A percentile compares a stretch with the other conserved stretches of the same genome.
Evolutionary conservation across 805 yeast species (phyloP).

Genomic region (Metschnikowia cubensis): DNA sequence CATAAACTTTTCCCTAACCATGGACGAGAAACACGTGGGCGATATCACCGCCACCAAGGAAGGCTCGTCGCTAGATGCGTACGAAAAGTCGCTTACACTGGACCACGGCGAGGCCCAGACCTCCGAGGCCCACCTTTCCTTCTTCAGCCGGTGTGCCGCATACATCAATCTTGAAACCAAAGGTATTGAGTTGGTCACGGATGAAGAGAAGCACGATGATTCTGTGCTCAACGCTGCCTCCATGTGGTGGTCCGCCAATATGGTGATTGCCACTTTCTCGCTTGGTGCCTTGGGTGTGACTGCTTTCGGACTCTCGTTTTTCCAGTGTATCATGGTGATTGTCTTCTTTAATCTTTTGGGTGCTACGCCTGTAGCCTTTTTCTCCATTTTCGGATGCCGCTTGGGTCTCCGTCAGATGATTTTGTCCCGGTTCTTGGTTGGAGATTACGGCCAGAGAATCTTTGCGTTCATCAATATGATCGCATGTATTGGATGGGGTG

Average conservation of each 20-base stretch:
- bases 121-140: slow-evolving; percentile 21
- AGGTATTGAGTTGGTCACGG: slow-evolving; percentile 80
- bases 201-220: slow-evolving; percentile 68
- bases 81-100: slow-evolving; percentile 22
- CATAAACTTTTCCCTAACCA: not conserved
- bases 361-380: slow-evolving; percentile 73
- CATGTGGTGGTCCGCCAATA: slow-evolving; percentile 89
- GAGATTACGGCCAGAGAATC: slow-evolving; percentile 70
- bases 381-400: slow-evolving; percentile 77
- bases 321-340: slow-evolving; percentile 63
- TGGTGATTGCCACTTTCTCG: slow-evolving; percentile 79
- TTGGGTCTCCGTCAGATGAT: slow-evolving; percentile 88
- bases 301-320: slow-evolving; percentile 65
- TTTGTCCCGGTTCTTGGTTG: slow-evolving; percentile 71
- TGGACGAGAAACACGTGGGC: slow-evolving; percentile 12
- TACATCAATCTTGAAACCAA: slow-evolving; percentile 45
- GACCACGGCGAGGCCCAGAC: slow-evolving; percentile 27
- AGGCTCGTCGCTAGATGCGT: slow-evolving; percentile 21
- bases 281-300: slow-evolving; percentile 63
- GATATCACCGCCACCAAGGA: slow-evolving; percentile 17
- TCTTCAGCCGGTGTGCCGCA: slow-evolving; percentile 30
- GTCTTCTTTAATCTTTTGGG: slow-evolving; percentile 75
- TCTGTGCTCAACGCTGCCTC: slow-evolving; percentile 68
- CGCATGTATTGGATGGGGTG: slow-evolving; percentile 95
- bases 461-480: slow-evolving; percentile 73